Evolutionary conservation across 2,329 filamentous ascomycete species (phyloP).

Genomic region (Blumeria graminis): DNA sequence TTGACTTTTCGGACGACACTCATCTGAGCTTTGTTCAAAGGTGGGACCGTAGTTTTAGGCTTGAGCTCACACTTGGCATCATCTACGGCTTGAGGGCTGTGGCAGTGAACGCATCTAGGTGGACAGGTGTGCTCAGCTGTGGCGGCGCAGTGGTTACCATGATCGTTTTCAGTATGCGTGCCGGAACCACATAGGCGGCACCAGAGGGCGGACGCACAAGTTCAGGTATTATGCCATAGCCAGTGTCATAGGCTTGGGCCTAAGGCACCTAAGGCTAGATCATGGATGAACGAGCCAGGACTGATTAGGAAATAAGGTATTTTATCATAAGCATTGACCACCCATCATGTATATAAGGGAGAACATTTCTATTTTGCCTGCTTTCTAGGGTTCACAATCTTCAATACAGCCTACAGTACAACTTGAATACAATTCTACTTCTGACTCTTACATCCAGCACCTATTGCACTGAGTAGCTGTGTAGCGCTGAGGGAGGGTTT

Average conservation of each 20-base stretch:
- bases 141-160: not conserved
- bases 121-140: not conserved
- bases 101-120: not conserved
- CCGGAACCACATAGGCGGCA: not conserved
- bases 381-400: too few relatives aligned
- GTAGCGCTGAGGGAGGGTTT: not conserved
- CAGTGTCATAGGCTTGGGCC: too few relatives aligned
- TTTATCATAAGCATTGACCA: too few relatives aligned
- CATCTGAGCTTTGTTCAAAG: not conserved
- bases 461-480: not conserved
- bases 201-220: too few relatives aligned
- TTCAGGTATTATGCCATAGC: not conserved
- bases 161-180: not conserved
- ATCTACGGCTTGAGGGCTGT: not conserved
- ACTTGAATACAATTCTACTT: too few relatives aligned
- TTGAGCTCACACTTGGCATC: not conserved
- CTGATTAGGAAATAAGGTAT: too few relatives aligned
- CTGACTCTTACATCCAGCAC: too few relatives aligned
- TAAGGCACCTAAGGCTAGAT: too few relatives aligned
- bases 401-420: too few relatives aligned
- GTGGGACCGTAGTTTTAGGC: not conserved
- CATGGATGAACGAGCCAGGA: too few relatives aligned
- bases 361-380: too few relatives aligned
- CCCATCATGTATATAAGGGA: too few relatives aligned
- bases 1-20: not conserved